These are phyloP conservation scores for Breviolum minutum DNA, from an alignment of 73 alveolate species.

Conservation along the genomic window DNA sequence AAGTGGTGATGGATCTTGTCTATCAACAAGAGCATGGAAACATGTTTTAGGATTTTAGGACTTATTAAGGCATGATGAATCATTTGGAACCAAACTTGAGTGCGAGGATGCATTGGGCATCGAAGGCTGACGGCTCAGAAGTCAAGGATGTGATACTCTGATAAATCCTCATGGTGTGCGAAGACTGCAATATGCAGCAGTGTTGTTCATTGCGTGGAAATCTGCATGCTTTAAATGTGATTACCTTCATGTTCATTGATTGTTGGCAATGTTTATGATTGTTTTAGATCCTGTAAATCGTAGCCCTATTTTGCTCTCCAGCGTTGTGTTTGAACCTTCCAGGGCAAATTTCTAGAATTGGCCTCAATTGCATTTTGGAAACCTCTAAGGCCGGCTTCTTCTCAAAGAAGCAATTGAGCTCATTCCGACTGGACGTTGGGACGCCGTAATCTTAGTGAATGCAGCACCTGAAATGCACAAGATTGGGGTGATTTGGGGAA, in stretches of 20 bases:
- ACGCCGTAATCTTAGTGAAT: not conserved
- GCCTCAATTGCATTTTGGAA: not conserved
- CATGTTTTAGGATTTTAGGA: not conserved
- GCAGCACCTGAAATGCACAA: not conserved
- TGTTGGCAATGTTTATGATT: too few species aligned
- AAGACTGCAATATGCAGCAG: too few species aligned
- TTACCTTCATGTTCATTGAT: not conserved
- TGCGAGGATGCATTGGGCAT: not conserved
- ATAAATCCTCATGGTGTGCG: not conserved
- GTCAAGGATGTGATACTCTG: not conserved
- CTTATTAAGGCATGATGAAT: not conserved
- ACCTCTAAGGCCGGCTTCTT: slow-evolving; percentile 24
- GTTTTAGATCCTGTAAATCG: too few species aligned
- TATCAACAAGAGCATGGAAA: not conserved
- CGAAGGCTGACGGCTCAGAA: slow-evolving; percentile 5
- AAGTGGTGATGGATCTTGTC: not conserved
- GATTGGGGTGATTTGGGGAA: not conserved
- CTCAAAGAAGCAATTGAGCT: slow-evolving; percentile 69
- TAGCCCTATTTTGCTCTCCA: not conserved
- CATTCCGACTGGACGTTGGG: slow-evolving; percentile 82
- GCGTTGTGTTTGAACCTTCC: not conserved
- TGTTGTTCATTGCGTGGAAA: too few species aligned
- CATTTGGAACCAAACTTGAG: not conserved
- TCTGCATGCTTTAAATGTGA: not conserved
- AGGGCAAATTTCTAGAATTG: not conserved